phyloP scores from a whole-genome alignment of 2,329 filamentous ascomycete species.

The Trichoderma arundinaceum region DNA sequence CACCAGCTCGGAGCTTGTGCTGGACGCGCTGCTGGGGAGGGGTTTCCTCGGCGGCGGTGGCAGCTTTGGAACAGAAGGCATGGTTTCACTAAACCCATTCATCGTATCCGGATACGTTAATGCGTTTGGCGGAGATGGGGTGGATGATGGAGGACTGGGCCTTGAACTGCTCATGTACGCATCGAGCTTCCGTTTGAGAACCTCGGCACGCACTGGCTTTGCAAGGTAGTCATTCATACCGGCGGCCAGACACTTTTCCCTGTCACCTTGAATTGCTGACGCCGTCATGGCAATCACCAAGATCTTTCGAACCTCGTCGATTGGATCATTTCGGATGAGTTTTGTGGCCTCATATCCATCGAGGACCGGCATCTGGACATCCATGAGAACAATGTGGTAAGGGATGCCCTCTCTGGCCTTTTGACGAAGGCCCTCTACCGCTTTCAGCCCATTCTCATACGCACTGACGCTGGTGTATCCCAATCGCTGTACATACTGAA shows the following conservation, averaged over 20 bases:
- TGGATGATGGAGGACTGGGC: conserved; percentile 1
- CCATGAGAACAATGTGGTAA: conserved; percentile 93
- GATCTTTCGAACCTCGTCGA: conserved; percentile 77
- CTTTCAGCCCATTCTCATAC: conserved; percentile 87
- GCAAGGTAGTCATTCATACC: conserved; percentile 98
- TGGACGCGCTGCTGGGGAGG: conserved; percentile 25
- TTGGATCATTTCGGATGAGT: conserved; percentile 75
- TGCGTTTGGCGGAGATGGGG: conserved; percentile 21
- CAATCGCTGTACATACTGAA: conserved; percentile 85
- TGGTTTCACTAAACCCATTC: conserved; percentile 25
- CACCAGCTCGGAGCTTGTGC: conserved; percentile 24
- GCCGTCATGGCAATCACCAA: conserved; percentile 98
- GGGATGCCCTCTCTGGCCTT: conserved; percentile 74
- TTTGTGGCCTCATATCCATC: conserved; percentile 93
- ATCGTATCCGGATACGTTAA: conserved; percentile 15
- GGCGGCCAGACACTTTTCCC: conserved; percentile 92
- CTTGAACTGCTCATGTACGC: conserved; percentile 53
- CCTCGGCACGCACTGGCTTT: conserved; percentile 89
- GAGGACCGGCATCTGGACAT: conserved; percentile 93
- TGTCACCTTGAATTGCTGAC: conserved; percentile 89
- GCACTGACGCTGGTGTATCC: conserved; percentile 83
- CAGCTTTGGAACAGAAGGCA: conserved; percentile 24
- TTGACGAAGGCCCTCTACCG: conserved; percentile 80
- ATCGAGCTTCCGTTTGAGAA: conserved; percentile 81
- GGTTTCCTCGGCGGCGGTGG: conserved; percentile 30